Conservation (phyloP, 1,284 basidiomycete species). For the Ceratobasidium sp. region DNA sequence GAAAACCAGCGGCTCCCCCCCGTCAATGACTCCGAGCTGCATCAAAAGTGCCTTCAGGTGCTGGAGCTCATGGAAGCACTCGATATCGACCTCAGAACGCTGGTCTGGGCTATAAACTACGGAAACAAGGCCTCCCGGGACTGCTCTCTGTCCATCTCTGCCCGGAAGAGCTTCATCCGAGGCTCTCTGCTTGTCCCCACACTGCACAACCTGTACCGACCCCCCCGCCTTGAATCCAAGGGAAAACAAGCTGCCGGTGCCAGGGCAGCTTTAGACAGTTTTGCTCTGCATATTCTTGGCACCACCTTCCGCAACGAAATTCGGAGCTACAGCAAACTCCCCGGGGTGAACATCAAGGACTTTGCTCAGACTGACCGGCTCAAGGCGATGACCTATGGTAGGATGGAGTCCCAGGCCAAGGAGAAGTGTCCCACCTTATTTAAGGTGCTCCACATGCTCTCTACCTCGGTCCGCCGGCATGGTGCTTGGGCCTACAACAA, state of each 20-base stretch:
- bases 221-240: neutral
- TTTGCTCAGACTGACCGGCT: neutral
- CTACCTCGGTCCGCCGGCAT: neutral
- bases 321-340: neutral
- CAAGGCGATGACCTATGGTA: neutral
- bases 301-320: neutral
- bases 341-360: neutral
- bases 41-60: neutral
- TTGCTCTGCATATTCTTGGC: neutral
- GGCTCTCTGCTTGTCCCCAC: neutral
- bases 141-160: neutral
- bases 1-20: neutral
- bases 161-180: neutral
- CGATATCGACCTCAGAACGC: neutral
- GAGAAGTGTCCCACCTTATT: neutral
- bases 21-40: neutral
- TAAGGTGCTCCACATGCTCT: constrained; percentile 1
- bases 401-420: neutral
- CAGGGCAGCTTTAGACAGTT: neutral
- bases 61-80: neutral
- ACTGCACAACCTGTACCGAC: neutral
- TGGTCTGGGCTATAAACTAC: neutral
- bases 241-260: neutral
- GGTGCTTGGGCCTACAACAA: neutral
- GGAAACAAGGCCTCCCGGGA: neutral